A percentile compares a stretch with the other conserved stretches of the same genome.
These are phyloP conservation scores for Cryomyces antarcticus DNA, from an alignment of 495 filamentous ascomycete species.

Conservation along the genomic window DNA sequence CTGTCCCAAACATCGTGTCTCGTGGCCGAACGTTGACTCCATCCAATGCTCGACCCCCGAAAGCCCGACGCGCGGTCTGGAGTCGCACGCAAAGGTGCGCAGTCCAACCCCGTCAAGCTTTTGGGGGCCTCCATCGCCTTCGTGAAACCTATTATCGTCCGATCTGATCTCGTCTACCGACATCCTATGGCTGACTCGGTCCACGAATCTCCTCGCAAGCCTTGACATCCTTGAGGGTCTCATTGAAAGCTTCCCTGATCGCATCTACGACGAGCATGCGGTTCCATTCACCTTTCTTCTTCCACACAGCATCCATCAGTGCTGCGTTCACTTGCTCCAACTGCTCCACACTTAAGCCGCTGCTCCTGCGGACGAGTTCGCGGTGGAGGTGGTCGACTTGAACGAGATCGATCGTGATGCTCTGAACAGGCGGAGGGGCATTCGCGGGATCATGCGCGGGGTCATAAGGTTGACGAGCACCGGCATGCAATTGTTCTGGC, in stretches of 20 bases:
- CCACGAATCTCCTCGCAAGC: slow-evolving; percentile 33
- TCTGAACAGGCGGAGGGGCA: background rate
- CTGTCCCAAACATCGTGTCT: no score
- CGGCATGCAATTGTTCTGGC: no score
- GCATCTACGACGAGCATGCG: slow-evolving; percentile 43
- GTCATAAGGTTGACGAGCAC: no score
- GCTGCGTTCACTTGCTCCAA: slow-evolving; percentile 82
- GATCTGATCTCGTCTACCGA: slow-evolving; percentile 1
- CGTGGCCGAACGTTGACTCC: no score
- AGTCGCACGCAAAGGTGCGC: no score
- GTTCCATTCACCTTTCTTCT: slow-evolving; percentile 55
- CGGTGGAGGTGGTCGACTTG: slow-evolving; percentile 34
- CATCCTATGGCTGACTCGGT: slow-evolving; percentile 6
- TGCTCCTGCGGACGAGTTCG: slow-evolving; percentile 39
- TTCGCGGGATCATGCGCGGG: no score
- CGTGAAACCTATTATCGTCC: no score
- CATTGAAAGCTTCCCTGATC: slow-evolving; percentile 51
- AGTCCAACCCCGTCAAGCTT: no score
- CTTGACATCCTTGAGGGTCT: slow-evolving; percentile 63
- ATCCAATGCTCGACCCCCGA: no score
- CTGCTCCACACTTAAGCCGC: slow-evolving; percentile 77
- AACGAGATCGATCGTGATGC: slow-evolving; percentile 34
- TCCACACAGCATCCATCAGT: slow-evolving; percentile 80
- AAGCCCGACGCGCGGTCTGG: no score
- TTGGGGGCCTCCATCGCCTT: no score